These are phyloP conservation scores for Leccinum rimulosum DNA, from an alignment of 768 basidiomycete species.

Conservation along the genomic window DNA sequence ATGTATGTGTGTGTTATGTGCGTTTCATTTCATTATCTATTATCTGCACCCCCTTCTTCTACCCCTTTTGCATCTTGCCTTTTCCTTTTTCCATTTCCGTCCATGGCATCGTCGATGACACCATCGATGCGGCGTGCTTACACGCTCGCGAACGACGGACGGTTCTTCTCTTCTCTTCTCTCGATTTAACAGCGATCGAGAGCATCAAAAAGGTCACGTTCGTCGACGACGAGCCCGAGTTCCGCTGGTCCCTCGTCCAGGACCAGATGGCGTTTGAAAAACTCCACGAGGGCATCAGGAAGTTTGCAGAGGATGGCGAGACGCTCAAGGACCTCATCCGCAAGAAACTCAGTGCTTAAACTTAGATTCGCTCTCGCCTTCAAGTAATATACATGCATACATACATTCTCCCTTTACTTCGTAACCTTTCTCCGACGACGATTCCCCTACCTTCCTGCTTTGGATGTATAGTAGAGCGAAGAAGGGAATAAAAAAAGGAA, in stretches of 20 bases:
- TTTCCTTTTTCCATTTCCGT: not conserved
- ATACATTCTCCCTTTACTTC: not conserved
- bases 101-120: slow-evolving; percentile 12
- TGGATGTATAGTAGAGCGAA: not conserved
- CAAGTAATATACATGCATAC: not conserved
- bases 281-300: slow-evolving; percentile 96
- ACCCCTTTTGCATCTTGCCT: not conserved
- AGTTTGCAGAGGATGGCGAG: slow-evolving; percentile 94
- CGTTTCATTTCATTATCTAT: not conserved
- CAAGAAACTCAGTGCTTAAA: slow-evolving; percentile 48
- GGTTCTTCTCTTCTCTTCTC: not conserved
- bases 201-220: slow-evolving; percentile 74
- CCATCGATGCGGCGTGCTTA: not conserved
- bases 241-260: slow-evolving; percentile 91
- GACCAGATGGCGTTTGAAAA: slow-evolving; percentile 99
- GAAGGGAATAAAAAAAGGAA: not conserved
- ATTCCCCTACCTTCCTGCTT: not conserved
- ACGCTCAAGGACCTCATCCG: slow-evolving; percentile 82
- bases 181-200: slow-evolving; percentile 25
- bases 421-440: not conserved
- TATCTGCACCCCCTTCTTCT: not conserved
- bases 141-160: not conserved
- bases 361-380: not conserved
- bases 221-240: slow-evolving; percentile 92
- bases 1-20: not conserved